Base-by-base conservation (phyloP, 2,329 filamentous ascomycete species). In the Chaetomium globosum region DNA sequence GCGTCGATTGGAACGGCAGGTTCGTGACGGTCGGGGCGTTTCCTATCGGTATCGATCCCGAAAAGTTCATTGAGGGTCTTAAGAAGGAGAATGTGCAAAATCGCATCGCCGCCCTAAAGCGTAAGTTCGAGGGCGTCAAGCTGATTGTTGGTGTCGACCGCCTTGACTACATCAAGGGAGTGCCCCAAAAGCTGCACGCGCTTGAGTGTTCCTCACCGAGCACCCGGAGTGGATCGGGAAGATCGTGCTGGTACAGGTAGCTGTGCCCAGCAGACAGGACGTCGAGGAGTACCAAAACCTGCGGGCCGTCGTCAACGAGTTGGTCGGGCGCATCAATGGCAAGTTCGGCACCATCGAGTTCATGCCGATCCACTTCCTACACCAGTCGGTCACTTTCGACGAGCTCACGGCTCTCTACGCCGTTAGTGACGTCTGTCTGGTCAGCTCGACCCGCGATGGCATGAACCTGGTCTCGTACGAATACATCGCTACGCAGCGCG, bases 401-500 rank as follows among this genome's bases (percentile, higher is more conserved):
- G 95, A 98, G 79, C 87, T 99, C 43, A 93, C 96, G 58, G 93
- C 93, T 0, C 85, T 98, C 9, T 98, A 98, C 75, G 91, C 92
- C 19, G 89, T 96, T 26, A 95, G 92, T 3, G 95, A 97, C 75
- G 91, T 92, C 53, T 97, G 93, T 75, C 85, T 98, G 16, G 94
- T 96, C 46, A 96, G 91, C 9, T 97, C 91, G 2, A 98, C 92
- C n/a, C 90, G 95, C 58, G 95, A 99, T 75, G 95, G 95, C 74
- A 99, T 99, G 95, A 99, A 99, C 77, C 84, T 99, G 33, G 95
- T 98, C 36, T 96, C 93, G 0, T 98, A 97, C 79, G 94, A 99
- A 78, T 99, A 98, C 80, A 97, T 99, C 70, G 94, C 94, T 28
- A 92, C 91, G 3, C 94, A 99, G 75, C 87, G 91, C 72, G 88